Conservation (phyloP, 2,329 filamentous ascomycete species). For the Fusarium sp. region DNA sequence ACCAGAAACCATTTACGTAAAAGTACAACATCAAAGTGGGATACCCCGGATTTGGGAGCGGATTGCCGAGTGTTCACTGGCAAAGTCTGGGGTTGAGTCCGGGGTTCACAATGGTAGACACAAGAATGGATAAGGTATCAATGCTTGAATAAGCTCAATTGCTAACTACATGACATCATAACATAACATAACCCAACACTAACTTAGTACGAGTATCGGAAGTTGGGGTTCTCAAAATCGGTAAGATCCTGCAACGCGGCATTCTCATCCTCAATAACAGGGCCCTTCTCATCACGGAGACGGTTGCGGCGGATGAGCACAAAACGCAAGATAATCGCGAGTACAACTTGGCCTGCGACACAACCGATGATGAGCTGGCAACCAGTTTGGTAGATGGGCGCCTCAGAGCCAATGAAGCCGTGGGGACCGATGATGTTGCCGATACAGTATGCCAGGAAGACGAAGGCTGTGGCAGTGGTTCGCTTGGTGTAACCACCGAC, state of each 20-base stretch:
- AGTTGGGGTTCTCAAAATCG: conserved; percentile 46
- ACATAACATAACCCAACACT: not conserved
- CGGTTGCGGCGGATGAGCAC: conserved; percentile 43
- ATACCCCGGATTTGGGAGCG: conserved; percentile 19
- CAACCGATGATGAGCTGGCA: conserved; percentile 54
- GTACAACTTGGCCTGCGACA: conserved; percentile 33
- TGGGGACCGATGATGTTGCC: conserved; percentile 45
- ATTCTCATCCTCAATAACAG: conserved; percentile 34
- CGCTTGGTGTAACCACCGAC: conserved; percentile 62
- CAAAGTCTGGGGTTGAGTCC: conserved; percentile 3
- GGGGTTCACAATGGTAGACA: not conserved
- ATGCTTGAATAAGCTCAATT: conserved; percentile 11
- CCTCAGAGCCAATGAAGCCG: conserved; percentile 58
- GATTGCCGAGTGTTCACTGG: not conserved
- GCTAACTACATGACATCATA: conserved; percentile 12
- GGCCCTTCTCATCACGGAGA: conserved; percentile 39
- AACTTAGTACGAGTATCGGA: conserved; percentile 43
- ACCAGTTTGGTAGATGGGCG: conserved; percentile 63
- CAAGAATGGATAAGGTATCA: not conserved
- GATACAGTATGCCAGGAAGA: conserved; percentile 58
- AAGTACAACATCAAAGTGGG: not conserved
- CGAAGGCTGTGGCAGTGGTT: conserved; percentile 59
- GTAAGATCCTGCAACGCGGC: conserved; percentile 43
- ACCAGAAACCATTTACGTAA: conserved; percentile 30
- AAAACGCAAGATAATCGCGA: conserved; percentile 36